Conservation (phyloP, 768 basidiomycete genomes). For the Suillus tomentosus region DNA sequence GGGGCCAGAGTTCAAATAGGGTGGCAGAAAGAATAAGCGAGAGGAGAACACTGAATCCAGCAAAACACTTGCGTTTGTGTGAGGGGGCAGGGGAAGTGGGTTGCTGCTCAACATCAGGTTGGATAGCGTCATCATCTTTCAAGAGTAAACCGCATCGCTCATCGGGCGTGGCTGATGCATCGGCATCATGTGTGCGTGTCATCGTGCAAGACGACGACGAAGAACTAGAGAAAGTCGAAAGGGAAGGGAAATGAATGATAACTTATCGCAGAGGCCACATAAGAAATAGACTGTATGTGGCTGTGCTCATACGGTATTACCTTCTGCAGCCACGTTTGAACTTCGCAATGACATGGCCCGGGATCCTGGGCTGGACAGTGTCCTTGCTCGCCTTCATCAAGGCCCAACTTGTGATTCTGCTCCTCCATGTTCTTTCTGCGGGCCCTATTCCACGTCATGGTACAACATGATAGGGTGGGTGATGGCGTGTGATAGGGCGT, state of each 20-base stretch:
- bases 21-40: slow-evolving; percentile 20
- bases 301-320: slow-evolving; percentile 16
- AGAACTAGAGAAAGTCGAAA: background rate
- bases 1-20: slow-evolving; percentile 7
- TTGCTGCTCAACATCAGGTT: slow-evolving; percentile 9
- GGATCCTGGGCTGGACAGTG: slow-evolving; percentile 2
- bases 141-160: slow-evolving; percentile 27
- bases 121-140: slow-evolving; percentile 14
- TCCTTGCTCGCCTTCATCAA: slow-evolving; percentile 20
- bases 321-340: background rate
- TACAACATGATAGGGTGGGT: no score
- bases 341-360: slow-evolving; percentile 1
- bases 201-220: background rate
- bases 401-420: slow-evolving; percentile 37
- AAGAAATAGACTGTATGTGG: background rate
- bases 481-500: no score
- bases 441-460: slow-evolving; percentile 88
- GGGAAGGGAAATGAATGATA: no score
- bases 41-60: slow-evolving; percentile 17
- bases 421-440: slow-evolving; percentile 69
- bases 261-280: no score
- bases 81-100: background rate
- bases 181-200: background rate
- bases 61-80: slow-evolving; percentile 18
- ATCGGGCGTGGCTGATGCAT: slow-evolving; percentile 14